phyloP scores from a whole-genome alignment of 2,329 filamentous ascomycete genomes.

The Cytospora mali region DNA sequence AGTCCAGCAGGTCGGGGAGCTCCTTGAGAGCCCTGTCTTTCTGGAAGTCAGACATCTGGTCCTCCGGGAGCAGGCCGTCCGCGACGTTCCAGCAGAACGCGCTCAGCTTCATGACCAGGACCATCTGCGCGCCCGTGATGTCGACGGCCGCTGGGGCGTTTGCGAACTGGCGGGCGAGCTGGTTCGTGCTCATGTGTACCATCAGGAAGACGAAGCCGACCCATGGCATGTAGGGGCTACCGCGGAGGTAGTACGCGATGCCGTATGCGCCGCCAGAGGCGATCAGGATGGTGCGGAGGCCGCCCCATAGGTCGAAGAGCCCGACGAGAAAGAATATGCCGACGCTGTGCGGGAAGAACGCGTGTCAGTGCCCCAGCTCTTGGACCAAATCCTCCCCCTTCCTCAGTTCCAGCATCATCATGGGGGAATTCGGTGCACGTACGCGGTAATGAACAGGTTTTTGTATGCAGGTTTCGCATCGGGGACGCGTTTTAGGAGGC shows the following conservation, averaged over 20 bases:
- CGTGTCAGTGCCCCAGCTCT: neutral
- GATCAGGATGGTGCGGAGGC: constrained; percentile 76
- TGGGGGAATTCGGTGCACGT: constrained; percentile 33
- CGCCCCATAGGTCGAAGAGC: constrained; percentile 89
- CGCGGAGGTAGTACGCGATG: constrained; percentile 78
- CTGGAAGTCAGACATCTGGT: constrained; percentile 83
- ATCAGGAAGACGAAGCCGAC: constrained; percentile 91
- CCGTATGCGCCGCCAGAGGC: constrained; percentile 79
- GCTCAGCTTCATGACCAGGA: constrained; percentile 94
- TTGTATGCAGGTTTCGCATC: constrained; percentile 82
- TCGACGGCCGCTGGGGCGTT: constrained; percentile 71
- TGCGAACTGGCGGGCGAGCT: constrained; percentile 77
- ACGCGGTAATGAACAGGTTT: constrained; percentile 85
- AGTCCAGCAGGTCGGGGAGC: constrained; percentile 79
- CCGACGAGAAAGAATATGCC: constrained; percentile 91
- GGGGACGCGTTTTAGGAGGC: constrained; percentile 83
- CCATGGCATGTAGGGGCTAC: constrained; percentile 95
- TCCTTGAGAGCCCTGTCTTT: constrained; percentile 76
- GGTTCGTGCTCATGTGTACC: constrained; percentile 91
- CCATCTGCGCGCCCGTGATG: constrained; percentile 97
- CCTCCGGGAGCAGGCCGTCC: constrained; percentile 79
- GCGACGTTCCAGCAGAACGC: constrained; percentile 98
- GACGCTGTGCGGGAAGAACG: constrained; percentile 51
- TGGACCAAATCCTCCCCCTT: neutral
- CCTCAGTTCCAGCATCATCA: neutral